These are phyloP conservation scores for Porcisia hertigi DNA, from an alignment of 208 protist species.

Conservation along the genomic window DNA sequence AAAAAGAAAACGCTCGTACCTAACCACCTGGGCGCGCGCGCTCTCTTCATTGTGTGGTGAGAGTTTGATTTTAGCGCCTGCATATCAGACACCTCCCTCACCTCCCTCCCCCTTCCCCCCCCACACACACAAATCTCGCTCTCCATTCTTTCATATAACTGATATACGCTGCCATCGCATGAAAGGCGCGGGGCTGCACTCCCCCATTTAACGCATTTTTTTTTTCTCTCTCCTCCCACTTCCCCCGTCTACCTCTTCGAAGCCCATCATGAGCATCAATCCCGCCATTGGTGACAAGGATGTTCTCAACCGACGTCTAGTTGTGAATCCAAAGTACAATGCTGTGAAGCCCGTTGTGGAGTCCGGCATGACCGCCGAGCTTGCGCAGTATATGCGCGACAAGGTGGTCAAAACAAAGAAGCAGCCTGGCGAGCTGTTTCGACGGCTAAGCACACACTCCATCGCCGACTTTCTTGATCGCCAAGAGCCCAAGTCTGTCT, in stretches of 20 bases:
- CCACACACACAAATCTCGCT: neutral
- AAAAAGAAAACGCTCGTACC: neutral
- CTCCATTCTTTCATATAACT: neutral
- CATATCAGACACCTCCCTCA: too few species aligned
- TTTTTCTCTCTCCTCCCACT: neutral
- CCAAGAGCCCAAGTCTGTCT: conserved; percentile 17
- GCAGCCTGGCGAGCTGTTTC: conserved; percentile 77
- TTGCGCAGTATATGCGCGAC: conserved; percentile 65
- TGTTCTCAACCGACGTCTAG: conserved; percentile 45
- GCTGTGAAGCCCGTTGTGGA: conserved; percentile 78
- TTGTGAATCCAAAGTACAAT: conserved; percentile 60
- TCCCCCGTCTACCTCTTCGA: neutral
- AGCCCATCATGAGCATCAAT: conserved; percentile 50
- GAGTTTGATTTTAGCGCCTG: neutral
- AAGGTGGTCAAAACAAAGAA: conserved; percentile 41
- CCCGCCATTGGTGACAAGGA: conserved; percentile 76
- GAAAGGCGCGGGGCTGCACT: neutral
- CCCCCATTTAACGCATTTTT: neutral
- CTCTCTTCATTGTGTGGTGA: neutral
- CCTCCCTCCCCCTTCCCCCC: too few species aligned
- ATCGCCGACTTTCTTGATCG: conserved; percentile 51
- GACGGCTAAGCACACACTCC: conserved; percentile 51
- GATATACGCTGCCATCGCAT: neutral
- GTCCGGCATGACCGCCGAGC: conserved; percentile 75
- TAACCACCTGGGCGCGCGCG: neutral